Evolutionary conservation across 1,139 yeast genomes (phyloP), one percentile per base, ranked within the genome.

Genomic region (Scheffersomyces lignicola): DNA sequence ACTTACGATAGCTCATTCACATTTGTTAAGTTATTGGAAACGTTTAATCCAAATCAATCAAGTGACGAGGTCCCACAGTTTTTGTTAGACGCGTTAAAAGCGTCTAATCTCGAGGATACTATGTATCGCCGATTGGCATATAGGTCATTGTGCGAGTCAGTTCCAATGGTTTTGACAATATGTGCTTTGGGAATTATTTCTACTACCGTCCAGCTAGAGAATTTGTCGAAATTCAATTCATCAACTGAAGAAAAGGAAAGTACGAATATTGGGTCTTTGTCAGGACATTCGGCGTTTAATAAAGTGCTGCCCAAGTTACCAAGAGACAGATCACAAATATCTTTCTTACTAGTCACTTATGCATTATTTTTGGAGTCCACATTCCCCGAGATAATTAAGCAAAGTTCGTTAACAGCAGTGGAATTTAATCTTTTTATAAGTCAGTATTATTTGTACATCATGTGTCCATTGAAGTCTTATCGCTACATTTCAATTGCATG

Each of bases 401-500:
- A 48, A 22, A 52, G 51, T 34, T 47, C 65, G 2, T 38, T 55
- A 8, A 40, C 44, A 8, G 45, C 56, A 3, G 60, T 62, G 2
- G 60, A 61, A 33, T 65, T 47, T 36, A 45, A 59, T 30, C 36
- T 69, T n/a, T 45, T 71, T 17, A 41, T 55, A 24, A 61, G 64
- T 30, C 71, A 64, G 39, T 71, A 56, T 44, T 47, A 64, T 41
- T 51, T 69, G 44, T 61, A 60, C 38, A 51, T 58, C 29, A 45
- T 69, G 52, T 60, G 62, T 18, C 76, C 76, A 4, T 37, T 65
- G 15, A 47, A 52, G 30, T 71, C 76, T 1, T 68, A 68, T 56
- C 52, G 60, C 26, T 38, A 49, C 10, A 58, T 67, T 12, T 49
- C 46, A 24, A 47, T 48, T 27, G 69, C 72, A 4, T 58, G 69